These are phyloP conservation scores for Solanum peruvianum DNA, from an alignment of 257 asterid species.

Conservation along the genomic window DNA sequence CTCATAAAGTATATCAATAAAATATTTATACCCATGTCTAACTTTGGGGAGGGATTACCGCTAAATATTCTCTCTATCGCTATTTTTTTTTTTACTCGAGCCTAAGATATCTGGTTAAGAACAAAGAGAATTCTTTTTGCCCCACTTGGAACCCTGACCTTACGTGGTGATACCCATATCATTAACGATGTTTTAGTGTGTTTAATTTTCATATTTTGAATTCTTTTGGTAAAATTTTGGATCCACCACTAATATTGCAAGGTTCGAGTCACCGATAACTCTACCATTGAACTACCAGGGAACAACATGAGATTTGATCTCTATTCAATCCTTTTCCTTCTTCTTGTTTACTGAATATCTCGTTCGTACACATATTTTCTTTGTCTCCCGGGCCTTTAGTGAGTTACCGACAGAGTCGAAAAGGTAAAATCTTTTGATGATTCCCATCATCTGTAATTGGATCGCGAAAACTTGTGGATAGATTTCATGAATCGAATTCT, in stretches of 20 bases:
- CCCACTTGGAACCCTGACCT: background rate
- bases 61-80: no score
- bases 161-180: background rate
- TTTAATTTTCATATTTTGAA: background rate
- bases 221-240: background rate
- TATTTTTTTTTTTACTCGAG: no score
- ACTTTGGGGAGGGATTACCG: no score
- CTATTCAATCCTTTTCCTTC: no score
- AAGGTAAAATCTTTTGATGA: background rate
- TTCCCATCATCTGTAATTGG: background rate
- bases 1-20: background rate
- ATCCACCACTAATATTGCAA: background rate
- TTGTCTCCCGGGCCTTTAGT: background rate
- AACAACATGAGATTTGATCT: background rate
- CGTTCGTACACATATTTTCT: no score
- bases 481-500: background rate
- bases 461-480: background rate
- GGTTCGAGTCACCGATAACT: rapidly evolving
- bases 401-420: no score
- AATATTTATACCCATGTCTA: background rate
- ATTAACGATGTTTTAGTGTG: background rate
- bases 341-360: no score
- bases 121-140: background rate
- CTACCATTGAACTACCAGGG: no score
- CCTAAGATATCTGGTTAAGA: background rate